A percentile compares a stretch with the other conserved stretches of the same genome.
These are phyloP conservation scores for Periglandula ipomoeae DNA, from an alignment of 2,329 filamentous ascomycete species.

Conservation along the genomic window DNA sequence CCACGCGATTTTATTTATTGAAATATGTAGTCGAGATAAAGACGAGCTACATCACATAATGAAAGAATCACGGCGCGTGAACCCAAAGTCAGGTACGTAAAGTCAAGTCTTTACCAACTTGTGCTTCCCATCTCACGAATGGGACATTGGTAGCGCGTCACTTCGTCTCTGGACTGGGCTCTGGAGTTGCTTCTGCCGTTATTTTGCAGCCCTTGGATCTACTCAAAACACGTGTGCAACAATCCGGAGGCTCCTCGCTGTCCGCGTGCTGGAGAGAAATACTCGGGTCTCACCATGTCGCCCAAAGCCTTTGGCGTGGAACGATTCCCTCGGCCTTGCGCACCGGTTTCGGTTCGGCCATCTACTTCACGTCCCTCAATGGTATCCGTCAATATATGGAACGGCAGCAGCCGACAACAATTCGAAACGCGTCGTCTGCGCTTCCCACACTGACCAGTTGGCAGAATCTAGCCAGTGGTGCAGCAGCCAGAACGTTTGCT, in stretches of 20 bases:
- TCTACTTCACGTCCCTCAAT: slow-evolving; percentile 90
- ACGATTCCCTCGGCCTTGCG: slow-evolving; percentile 87
- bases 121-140: neutral
- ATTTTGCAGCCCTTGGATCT: slow-evolving; percentile 92
- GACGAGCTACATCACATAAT: neutral
- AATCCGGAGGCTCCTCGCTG: slow-evolving; percentile 65
- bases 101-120: neutral
- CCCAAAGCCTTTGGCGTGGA: slow-evolving; percentile 80
- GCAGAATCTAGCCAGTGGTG: slow-evolving; percentile 78
- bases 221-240: slow-evolving; percentile 92
- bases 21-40: neutral
- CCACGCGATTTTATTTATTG: too few species aligned
- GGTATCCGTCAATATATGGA: slow-evolving; percentile 60
- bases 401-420: slow-evolving; percentile 12
- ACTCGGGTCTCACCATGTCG: slow-evolving; percentile 48
- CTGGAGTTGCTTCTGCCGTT: slow-evolving; percentile 78
- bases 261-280: slow-evolving; percentile 20
- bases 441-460: slow-evolving; percentile 76
- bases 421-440: slow-evolving; percentile 48
- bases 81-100: slow-evolving; percentile 11
- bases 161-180: slow-evolving; percentile 79
- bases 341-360: slow-evolving; percentile 83
- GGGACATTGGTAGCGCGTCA: slow-evolving; percentile 55
- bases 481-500: slow-evolving; percentile 72
- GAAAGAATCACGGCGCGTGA: slow-evolving; percentile 8